phyloP scores from a whole-genome alignment of 2,329 filamentous ascomycete genomes.

The Arachnomyces sp. region DNA sequence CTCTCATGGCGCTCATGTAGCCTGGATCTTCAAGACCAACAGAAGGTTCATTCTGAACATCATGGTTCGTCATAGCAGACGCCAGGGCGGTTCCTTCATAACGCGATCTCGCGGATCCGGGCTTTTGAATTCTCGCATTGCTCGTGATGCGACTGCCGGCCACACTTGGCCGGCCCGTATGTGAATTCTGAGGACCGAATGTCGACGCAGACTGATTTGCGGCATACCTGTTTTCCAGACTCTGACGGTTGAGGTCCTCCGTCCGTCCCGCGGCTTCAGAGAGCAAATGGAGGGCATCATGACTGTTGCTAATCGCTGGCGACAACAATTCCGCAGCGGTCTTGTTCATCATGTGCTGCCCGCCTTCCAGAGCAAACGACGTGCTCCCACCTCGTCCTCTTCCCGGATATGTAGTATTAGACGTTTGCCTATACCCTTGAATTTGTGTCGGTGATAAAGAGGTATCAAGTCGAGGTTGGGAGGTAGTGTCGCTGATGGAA shows the following conservation, averaged over 20 bases:
- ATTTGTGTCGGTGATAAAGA: constrained; percentile 15
- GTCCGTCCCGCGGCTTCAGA: constrained; percentile 67
- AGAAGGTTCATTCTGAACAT: constrained; percentile 20
- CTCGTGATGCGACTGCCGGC: too few species aligned
- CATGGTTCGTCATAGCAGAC: constrained; percentile 16
- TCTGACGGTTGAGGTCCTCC: constrained; percentile 42
- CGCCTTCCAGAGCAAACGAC: constrained; percentile 38
- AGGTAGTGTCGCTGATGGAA: not conserved
- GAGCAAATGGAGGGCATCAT: constrained; percentile 84
- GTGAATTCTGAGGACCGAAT: constrained; percentile 31
- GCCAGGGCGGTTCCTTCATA: constrained; percentile 8
- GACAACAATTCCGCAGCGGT: constrained; percentile 54
- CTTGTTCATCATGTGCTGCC: constrained; percentile 52
- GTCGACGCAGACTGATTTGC: constrained; percentile 27
- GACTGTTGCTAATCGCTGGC: constrained; percentile 74
- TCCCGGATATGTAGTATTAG: constrained; percentile 19
- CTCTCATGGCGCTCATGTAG: constrained; percentile 61
- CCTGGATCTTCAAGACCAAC: constrained; percentile 29
- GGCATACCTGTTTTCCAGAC: constrained; percentile 39
- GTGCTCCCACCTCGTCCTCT: constrained; percentile 18
- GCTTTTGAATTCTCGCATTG: too few species aligned
- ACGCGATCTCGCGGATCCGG: too few species aligned
- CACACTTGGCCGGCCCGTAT: constrained; percentile 24
- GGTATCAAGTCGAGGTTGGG: not conserved
- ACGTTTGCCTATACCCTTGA: constrained; percentile 21